Base-by-base conservation (phyloP, 2,329 filamentous ascomycete species). In the Aspergillus tanneri region DNA sequence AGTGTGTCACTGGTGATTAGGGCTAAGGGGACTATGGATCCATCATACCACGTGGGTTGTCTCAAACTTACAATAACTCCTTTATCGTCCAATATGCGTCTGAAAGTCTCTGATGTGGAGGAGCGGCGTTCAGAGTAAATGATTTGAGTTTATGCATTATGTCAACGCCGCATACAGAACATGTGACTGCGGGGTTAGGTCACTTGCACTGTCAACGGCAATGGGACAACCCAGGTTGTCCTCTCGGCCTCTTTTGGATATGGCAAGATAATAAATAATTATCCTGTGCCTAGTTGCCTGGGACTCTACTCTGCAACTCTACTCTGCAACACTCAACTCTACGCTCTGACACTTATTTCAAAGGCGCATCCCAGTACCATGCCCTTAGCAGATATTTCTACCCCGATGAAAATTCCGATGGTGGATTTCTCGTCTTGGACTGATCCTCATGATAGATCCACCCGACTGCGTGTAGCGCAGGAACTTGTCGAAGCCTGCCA, bases 401-500 rank as follows among this genome's bases (percentile, higher is more conserved):
- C 30, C n/a, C 14, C 34, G 18, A 60, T 55, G 52, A 52, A 53
- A 23, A 71, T 75, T 40, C 70, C 70, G 11, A 57, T 71, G 18
- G 63, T 75, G 34, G 71, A 74, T 49, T 69, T 75, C 50, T 58
- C 65, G 14, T 44, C 56, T 5, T 74, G 70, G 64, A 61, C 52
- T n/a, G 50, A 66, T 21, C 35, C 60, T 43, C 57, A 54, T 23
- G 61, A 62, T 14, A 41, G 49, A 5, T 50, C 59, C 3, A 56
- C 65, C 43, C 66, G 65, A 19, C 59, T 60, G 45, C 57, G 47
- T 25, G 59, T 69, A 1, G 73, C 72, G 0, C 61, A 69, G 46
- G 59, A 71, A 8, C 64, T 77, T 5, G 68, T 72, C 12, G 55
- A 67, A 25, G 72, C 72, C 19, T 75, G 68, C 49, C 69, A 67